Evolutionary conservation across 148 eudicot genomes (phyloP).

Genomic region (Fagopyrum esculentum): DNA sequence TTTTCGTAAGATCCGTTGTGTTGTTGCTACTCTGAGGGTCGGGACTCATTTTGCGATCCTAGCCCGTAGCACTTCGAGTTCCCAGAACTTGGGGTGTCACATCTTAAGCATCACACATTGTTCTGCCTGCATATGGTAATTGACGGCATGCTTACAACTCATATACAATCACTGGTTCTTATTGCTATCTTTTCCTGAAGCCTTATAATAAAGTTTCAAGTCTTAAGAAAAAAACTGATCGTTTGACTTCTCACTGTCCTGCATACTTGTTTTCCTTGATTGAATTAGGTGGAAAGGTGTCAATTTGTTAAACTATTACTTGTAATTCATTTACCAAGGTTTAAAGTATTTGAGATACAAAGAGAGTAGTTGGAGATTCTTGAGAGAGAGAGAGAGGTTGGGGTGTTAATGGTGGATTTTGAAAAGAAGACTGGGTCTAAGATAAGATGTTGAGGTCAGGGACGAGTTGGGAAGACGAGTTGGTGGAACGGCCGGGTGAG

Average conservation of each 20-base stretch:
- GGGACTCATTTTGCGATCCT: too few relatives aligned
- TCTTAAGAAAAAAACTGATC: not conserved
- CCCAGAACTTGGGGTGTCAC: too few relatives aligned
- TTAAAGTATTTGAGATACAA: not conserved
- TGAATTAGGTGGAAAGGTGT: not conserved
- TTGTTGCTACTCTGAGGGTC: too few relatives aligned
- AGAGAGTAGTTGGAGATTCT: not conserved
- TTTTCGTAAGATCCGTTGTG: too few relatives aligned
- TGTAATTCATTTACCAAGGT: not conserved
- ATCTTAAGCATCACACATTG: too few relatives aligned
- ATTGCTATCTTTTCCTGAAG: too few relatives aligned
- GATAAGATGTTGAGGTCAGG: not conserved
- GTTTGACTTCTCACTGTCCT: not conserved
- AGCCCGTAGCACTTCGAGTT: too few relatives aligned
- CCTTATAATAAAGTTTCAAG: not conserved
- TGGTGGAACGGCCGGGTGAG: too few relatives aligned
- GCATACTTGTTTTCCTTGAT: not conserved
- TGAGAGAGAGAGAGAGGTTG: not conserved
- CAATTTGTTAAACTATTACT: too few relatives aligned
- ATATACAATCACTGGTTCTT: too few relatives aligned
- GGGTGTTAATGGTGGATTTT: not conserved
- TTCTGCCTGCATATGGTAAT: too few relatives aligned
- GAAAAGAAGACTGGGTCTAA: not conserved
- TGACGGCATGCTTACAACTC: too few relatives aligned
- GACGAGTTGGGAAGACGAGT: not conserved